A percentile compares a stretch with the other conserved stretches of the same genome.
Conservation (phyloP, 2,329 filamentous ascomycete species). For the Beauveria caledonica region DNA sequence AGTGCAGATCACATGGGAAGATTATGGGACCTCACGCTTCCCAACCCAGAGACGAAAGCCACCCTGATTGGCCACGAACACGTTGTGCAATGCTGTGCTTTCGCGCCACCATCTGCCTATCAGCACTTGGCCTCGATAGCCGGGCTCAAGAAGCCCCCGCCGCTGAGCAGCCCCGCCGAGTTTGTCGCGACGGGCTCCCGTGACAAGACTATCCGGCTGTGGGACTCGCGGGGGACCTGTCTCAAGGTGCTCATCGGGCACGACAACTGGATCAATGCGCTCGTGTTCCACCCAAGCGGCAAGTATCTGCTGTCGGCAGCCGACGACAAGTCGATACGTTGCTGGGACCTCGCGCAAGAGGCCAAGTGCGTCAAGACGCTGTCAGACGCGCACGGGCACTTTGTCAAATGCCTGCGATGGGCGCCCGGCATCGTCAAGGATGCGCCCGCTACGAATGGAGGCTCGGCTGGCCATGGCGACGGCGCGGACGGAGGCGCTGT, state of each 20-base stretch:
- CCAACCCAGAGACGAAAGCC: slow-evolving; percentile 60
- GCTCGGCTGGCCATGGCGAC: slow-evolving; percentile 18
- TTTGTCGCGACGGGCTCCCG: slow-evolving; percentile 83
- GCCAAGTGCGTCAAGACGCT: slow-evolving; percentile 82
- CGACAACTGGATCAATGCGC: slow-evolving; percentile 84
- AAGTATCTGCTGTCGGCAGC: slow-evolving; percentile 80
- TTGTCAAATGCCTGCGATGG: slow-evolving; percentile 82
- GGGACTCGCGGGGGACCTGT: slow-evolving; percentile 76
- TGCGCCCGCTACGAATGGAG: slow-evolving; percentile 24
- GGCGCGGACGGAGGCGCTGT: slow-evolving; percentile 27
- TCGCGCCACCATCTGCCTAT: slow-evolving; percentile 75
- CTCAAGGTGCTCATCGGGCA: slow-evolving; percentile 81
- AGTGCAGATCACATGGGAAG: slow-evolving; percentile 76
- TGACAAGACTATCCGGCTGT: slow-evolving; percentile 85
- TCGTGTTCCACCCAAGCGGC: slow-evolving; percentile 86
- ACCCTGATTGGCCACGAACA: slow-evolving; percentile 84
- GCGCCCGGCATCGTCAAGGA: slow-evolving; percentile 68
- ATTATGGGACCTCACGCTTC: slow-evolving; percentile 72
- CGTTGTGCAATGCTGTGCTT: slow-evolving; percentile 73
- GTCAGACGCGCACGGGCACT: slow-evolving; percentile 69
- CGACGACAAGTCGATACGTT: slow-evolving; percentile 87
- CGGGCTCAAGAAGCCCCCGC: slow-evolving; percentile 74
- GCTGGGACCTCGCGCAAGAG: slow-evolving; percentile 89
- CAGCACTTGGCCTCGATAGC: slow-evolving; percentile 68
- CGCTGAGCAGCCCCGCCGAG: slow-evolving; percentile 66